Base-by-base conservation (phyloP, 768 basidiomycete species). In the Rhodotorula babjevae region DNA sequence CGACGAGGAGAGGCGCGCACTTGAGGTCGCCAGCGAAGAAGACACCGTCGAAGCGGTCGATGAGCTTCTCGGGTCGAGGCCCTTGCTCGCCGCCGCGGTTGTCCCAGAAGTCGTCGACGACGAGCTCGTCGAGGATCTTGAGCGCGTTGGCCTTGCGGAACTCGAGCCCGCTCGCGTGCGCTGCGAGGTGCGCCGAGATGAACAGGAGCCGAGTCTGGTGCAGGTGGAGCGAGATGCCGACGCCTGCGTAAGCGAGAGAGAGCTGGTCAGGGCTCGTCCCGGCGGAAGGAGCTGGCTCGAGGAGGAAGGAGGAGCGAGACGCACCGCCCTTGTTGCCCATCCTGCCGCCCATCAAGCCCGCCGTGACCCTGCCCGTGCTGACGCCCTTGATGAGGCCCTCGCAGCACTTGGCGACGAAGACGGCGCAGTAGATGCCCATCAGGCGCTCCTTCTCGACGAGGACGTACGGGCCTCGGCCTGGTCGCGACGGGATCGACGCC, bases 111-210 rank as follows among this genome's bases (percentile, higher is more conserved):
- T 88, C 86, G 69, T 96, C 90, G 10, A 96, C 87, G 2, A 85
- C 81, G 25, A 97, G 83, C 78, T 91, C 92, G 33, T 88, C 90
- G 83, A 94, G 93, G 81, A 97, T 96, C 83, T 96, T 97, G 5
- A 85, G 82, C 55, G 95, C 81, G 78, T 97, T 95, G 9, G 90
- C 88, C 14, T 94, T 82, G n/a, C 93, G 86, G 74, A 93, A 86
- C 52, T 89, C 84, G 19, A 89, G 82, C 75, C 86, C 90, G 44
- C 86, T 65, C 16, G 81, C 80, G 75, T 83, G 82, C 8, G 82
- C 93, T 29, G 94, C 91, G 36, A 96, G 83, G 80, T 97, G 94
- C 0, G 91, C 90, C 76, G 95, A 96, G 77, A 96, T 82, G 80
- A 97, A 95, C 21, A 97, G 83, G 58, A 96, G 84, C 0, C 91